phyloP scores from a whole-genome alignment of 2,329 filamentous ascomycete genomes.

The Penicillium sp. region DNA sequence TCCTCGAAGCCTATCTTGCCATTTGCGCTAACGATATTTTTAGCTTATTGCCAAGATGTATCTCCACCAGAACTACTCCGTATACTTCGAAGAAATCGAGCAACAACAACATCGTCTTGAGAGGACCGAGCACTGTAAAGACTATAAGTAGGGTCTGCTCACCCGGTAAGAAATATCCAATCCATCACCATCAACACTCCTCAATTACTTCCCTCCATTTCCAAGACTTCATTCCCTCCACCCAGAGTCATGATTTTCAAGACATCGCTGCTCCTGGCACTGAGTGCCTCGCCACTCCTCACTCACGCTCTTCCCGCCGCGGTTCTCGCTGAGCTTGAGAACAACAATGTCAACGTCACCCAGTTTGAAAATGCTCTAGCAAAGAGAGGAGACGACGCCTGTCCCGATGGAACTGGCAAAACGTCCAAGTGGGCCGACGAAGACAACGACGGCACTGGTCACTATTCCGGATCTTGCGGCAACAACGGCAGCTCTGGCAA shows the following conservation, averaged over 20 bases:
- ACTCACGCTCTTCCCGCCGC: background rate
- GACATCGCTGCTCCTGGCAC: background rate
- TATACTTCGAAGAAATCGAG: too few relatives aligned
- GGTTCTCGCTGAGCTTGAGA: background rate
- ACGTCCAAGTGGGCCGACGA: slow-evolving; percentile 1
- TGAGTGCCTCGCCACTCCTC: background rate
- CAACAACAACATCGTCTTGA: too few relatives aligned
- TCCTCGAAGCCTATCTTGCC: too few relatives aligned
- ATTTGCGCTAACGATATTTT: too few relatives aligned
- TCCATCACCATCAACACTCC: too few relatives aligned
- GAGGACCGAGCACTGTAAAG: too few relatives aligned
- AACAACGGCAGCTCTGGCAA: background rate
- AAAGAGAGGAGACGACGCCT: background rate
- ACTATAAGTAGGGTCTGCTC: too few relatives aligned
- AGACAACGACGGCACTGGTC: slow-evolving; percentile 1
- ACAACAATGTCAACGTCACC: background rate
- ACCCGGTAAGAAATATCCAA: too few relatives aligned
- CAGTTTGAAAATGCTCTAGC: background rate
- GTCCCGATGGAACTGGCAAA: background rate
- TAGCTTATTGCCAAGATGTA: too few relatives aligned
- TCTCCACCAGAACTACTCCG: too few relatives aligned
- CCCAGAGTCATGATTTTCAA: background rate
- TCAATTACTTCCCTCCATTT: too few relatives aligned
- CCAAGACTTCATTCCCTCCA: background rate
- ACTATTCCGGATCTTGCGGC: slow-evolving; percentile 2